phyloP scores from a whole-genome alignment of 2,329 filamentous ascomycete species.

The Sporothrix brunneoviolacea region DNA sequence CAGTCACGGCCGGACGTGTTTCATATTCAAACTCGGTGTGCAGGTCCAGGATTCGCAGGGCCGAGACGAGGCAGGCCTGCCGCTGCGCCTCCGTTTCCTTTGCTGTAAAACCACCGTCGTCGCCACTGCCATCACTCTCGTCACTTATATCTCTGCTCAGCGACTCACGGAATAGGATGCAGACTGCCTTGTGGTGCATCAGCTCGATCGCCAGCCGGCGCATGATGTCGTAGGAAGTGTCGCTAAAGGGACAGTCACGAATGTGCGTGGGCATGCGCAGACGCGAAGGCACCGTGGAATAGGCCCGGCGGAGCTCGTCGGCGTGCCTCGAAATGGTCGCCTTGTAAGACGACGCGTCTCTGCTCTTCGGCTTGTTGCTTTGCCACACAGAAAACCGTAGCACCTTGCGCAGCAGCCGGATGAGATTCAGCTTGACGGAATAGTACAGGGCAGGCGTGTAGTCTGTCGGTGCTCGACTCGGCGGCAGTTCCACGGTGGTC shows the following conservation, averaged over 20 bases:
- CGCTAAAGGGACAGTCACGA: slow-evolving; percentile 29
- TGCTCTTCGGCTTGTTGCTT: neutral
- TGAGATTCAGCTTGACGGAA: slow-evolving; percentile 35
- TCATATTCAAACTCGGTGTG: slow-evolving; percentile 43
- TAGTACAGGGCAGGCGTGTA: slow-evolving; percentile 51
- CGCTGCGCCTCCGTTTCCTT: slow-evolving; percentile 36
- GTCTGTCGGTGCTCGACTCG: slow-evolving; percentile 47
- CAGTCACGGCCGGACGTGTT: slow-evolving; percentile 31
- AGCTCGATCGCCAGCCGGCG: slow-evolving; percentile 46
- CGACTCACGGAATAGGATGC: slow-evolving; percentile 50
- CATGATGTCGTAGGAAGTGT: slow-evolving; percentile 39
- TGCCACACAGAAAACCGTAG: slow-evolving; percentile 38
- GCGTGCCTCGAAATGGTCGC: slow-evolving; percentile 8
- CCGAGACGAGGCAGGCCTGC: slow-evolving; percentile 45
- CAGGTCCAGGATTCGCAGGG: slow-evolving; percentile 39
- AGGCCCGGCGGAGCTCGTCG: slow-evolving; percentile 8
- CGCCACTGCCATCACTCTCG: slow-evolving; percentile 23
- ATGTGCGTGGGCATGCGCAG: slow-evolving; percentile 18
- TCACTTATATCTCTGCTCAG: slow-evolving; percentile 22
- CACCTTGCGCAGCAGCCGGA: slow-evolving; percentile 34
- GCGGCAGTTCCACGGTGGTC: slow-evolving; percentile 47
- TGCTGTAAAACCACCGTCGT: slow-evolving; percentile 21
- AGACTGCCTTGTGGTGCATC: slow-evolving; percentile 47
- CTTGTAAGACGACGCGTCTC: neutral
- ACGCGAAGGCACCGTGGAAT: slow-evolving; percentile 7